Evolutionary conservation across 306 rosid species (phyloP), one percentile per base, ranked within the genome.

Genomic region (Dryas octopetala): DNA sequence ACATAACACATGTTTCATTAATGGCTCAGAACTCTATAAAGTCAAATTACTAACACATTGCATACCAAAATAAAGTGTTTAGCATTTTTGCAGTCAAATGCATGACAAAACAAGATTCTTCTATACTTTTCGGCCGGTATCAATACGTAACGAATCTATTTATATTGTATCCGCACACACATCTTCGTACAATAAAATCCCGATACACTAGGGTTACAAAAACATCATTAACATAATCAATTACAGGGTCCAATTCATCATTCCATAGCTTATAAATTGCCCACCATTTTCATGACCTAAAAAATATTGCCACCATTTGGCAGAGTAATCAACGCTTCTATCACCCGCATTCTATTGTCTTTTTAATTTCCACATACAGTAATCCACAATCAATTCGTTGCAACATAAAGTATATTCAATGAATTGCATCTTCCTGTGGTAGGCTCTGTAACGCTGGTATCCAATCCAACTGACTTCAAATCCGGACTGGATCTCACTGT

Each of bases 291-390:
- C 23, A 23, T 23, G 23, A 23, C 23, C 23, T 23, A 0, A 23
- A 23, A 23, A 23, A 23, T 23, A 23, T 23, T 23, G 17, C 51
- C 26, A 46, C 62, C 43, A 50, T 51, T 49, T 4, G 43, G 59
- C 59, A 62, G 81, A 76, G 85, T 77, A 76, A 82, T 87, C 83
- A 87, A 49, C 85, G 82, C 84, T 32, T 32, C 38, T 32, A 2
- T 2, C 38, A 32, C 38, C 38, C 38, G 12, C 19, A 62, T 47
- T 14, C 48, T 15, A 44, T 63, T 12, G 6, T 43, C 70, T 44
- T 43, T 50, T 43, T 62, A n/a, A 16, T 64, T 28, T 16, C 13
- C 70, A 44, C 14, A 4, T 43, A 23, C 23, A 23, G 23, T 23
- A 44, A 44, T 65, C 69, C n/a, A n/a, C 15, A 28, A 41, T 44